These are phyloP conservation scores for Didymella exigua DNA, from an alignment of 2,329 filamentous ascomycete genomes.

Conservation along the genomic window DNA sequence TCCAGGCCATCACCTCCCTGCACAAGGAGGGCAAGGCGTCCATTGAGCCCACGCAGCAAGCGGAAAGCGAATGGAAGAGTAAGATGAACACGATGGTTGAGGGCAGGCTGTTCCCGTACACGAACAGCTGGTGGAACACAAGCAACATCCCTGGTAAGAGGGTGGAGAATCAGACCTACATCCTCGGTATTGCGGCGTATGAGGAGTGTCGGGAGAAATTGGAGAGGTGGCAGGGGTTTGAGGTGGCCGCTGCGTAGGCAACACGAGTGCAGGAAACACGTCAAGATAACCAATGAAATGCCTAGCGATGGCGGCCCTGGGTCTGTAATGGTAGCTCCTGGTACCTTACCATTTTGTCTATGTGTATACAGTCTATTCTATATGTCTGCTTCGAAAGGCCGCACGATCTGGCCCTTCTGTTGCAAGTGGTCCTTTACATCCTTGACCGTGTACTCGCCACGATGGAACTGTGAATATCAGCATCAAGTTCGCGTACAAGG, in stretches of 20 bases:
- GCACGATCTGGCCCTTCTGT: slow-evolving; percentile 74
- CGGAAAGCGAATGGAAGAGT: slow-evolving; percentile 49
- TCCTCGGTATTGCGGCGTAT: slow-evolving; percentile 39
- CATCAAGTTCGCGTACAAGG: background rate
- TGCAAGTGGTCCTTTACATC: slow-evolving; percentile 87
- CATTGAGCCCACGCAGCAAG: slow-evolving; percentile 47
- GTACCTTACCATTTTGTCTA: too few relatives aligned
- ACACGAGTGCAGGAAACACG: background rate
- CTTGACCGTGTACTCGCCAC: slow-evolving; percentile 91
- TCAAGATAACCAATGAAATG: too few relatives aligned
- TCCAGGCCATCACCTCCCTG: slow-evolving; percentile 45
- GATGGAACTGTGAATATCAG: slow-evolving; percentile 70
- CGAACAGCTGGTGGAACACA: slow-evolving; percentile 50
- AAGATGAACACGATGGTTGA: slow-evolving; percentile 42
- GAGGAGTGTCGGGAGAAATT: slow-evolving; percentile 29
- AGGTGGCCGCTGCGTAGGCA: slow-evolving; percentile 19
- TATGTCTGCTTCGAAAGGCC: slow-evolving; percentile 68
- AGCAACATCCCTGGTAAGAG: slow-evolving; percentile 51
- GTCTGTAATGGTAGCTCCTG: too few relatives aligned
- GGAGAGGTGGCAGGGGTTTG: slow-evolving; percentile 31
- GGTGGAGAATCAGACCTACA: slow-evolving; percentile 49
- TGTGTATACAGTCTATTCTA: background rate
- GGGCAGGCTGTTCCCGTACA: slow-evolving; percentile 46
- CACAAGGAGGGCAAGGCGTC: slow-evolving; percentile 33
- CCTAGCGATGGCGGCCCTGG: too few relatives aligned